These are phyloP conservation scores for Nigrospora sphaerica DNA, from an alignment of 2,329 filamentous ascomycete species.

Conservation along the genomic window DNA sequence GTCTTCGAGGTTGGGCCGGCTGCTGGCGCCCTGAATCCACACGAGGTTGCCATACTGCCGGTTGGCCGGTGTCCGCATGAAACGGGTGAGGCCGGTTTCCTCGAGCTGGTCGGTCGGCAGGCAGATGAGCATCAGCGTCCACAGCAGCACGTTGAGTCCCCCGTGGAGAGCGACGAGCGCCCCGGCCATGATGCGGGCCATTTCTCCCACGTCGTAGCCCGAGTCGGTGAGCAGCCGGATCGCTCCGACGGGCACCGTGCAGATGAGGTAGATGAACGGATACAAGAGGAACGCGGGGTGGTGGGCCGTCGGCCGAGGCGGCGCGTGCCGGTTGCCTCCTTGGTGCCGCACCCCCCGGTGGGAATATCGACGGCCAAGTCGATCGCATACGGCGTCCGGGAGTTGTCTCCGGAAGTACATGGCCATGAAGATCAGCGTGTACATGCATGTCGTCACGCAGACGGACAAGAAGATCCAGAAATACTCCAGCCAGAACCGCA, in stretches of 20 bases:
- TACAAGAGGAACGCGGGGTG: conserved; percentile 57
- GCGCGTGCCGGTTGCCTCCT: conserved; percentile 13
- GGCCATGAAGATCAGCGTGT: conserved; percentile 26
- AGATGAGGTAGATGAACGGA: conserved; percentile 60
- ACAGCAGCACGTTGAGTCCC: conserved; percentile 46
- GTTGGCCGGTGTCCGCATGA: not conserved
- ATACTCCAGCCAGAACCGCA: conserved; percentile 54
- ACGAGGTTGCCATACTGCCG: conserved; percentile 8
- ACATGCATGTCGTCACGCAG: conserved; percentile 24
- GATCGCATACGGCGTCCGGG: conserved; percentile 7
- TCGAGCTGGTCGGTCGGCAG: conserved; percentile 20
- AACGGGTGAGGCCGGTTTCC: conserved; percentile 33
- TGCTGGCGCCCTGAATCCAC: conserved; percentile 5
- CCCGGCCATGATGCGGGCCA: conserved; percentile 52
- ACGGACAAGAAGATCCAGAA: conserved; percentile 48
- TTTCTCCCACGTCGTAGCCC: conserved; percentile 38
- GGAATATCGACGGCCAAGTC: no score
- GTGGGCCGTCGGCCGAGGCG: conserved; percentile 16
- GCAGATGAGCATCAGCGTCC: conserved; percentile 47
- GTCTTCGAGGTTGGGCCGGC: not conserved
- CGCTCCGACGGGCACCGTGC: conserved; percentile 58
- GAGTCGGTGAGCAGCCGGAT: conserved; percentile 58
- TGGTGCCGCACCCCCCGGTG: no score
- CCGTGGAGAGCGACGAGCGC: conserved; percentile 50
- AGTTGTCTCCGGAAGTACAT: conserved; percentile 18